Percentiles rank a stretch among this genome's conserved stretches.
phyloP scores from a whole-genome alignment of 805 yeast species.

The Zygotorulaspora danielsina region DNA sequence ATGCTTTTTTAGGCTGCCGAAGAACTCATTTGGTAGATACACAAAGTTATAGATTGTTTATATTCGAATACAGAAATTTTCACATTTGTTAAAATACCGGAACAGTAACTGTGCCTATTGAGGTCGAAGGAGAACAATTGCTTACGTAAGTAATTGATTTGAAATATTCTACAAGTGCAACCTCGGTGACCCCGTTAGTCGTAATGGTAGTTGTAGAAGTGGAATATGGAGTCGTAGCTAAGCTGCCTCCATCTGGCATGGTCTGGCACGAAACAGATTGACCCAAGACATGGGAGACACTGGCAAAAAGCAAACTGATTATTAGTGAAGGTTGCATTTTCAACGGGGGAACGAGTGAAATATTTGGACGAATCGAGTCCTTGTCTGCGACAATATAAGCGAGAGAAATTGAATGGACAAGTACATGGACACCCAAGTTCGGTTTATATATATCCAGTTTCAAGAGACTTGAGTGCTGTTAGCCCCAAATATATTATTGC shows the following conservation, averaged over 20 bases:
- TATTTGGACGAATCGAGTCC: too few species aligned
- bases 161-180: constrained; percentile 24
- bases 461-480: background rate
- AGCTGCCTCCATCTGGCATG: constrained; percentile 20
- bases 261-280: constrained; percentile 19
- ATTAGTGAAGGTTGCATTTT: background rate
- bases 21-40: too few species aligned
- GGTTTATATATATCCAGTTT: background rate
- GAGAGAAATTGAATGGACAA: too few species aligned
- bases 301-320: background rate
- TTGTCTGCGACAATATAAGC: too few species aligned
- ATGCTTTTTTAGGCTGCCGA: too few species aligned
- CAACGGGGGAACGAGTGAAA: background rate
- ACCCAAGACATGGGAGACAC: background rate
- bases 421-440: too few species aligned
- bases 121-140: constrained; percentile 17
- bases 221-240: constrained; percentile 28
- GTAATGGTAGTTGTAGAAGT: constrained; percentile 17
- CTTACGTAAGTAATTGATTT: constrained; percentile 24
- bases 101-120: constrained; percentile 8
- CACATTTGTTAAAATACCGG: constrained; percentile 8
- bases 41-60: background rate
- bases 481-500: too few species aligned
- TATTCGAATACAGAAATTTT: too few species aligned
- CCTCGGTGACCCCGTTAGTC: constrained; percentile 16